Evolutionary conservation across 352 stramenopile species (phyloP), one percentile per base, ranked within the genome.

Genomic region (Phytopythium mirpurense): DNA sequence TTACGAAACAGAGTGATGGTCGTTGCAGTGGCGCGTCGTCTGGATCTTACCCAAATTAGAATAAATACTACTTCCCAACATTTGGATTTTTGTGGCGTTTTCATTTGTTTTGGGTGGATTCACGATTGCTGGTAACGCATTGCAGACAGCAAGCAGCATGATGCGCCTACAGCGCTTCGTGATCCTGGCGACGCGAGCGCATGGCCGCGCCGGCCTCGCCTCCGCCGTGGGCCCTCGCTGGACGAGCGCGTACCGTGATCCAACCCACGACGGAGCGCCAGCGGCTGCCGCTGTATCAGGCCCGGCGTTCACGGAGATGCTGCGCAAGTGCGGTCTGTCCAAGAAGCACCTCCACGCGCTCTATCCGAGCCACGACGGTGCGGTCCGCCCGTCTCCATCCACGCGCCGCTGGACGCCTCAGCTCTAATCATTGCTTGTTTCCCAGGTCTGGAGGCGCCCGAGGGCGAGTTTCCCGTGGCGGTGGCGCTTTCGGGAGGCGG

Each of bases 401-500:
- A n/a, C n/a, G n/a, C n/a, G n/a, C n/a, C n/a, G n/a, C n/a, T n/a
- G n/a, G n/a, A n/a, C n/a, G n/a, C n/a, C n/a, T n/a, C n/a, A n/a
- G n/a, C n/a, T n/a, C n/a, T n/a, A n/a, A n/a, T n/a, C n/a, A n/a
- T n/a, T n/a, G n/a, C n/a, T n/a, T n/a, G n/a, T n/a, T n/a, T n/a
- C n/a, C n/a, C 23, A 72, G 60, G 54, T 14, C 29, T 21, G 32
- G 51, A 49, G 14, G 61, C 69, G 3, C 48, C 35, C 1, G 23
- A 36, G 0, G 57, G 43, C n/a, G 59, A 70, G 31, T 90, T 79
- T 49, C 81, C 80, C 14, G 58, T 91, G 48, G 82, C 83, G 21
- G 75, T 93, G 21, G 84, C 80, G 23, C 52, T 90, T 19, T 95
- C 84, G 0, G 84, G 84, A 14, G 84, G 84, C 8, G 81, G 74